These are phyloP conservation scores for Eucalyptus polyanthemos DNA, from an alignment of 345 rosid species.

Conservation along the genomic window DNA sequence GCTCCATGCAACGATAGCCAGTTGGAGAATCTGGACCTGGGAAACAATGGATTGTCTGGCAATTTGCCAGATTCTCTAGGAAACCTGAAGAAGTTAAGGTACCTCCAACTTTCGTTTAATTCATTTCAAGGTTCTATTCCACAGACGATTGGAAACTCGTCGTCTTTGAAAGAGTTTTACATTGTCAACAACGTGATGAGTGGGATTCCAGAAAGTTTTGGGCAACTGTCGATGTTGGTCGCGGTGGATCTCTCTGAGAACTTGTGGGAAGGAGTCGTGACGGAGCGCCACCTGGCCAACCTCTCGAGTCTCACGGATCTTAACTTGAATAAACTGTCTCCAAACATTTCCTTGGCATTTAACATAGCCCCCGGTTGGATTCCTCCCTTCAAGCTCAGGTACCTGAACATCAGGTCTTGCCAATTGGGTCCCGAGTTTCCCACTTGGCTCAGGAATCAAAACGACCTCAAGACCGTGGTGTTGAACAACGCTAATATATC, in stretches of 20 bases:
- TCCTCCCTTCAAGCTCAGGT: background rate
- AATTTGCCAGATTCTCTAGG: background rate
- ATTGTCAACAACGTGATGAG: background rate
- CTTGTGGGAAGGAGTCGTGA: background rate
- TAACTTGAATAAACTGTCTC: rapidly evolving
- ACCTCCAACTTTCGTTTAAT: background rate
- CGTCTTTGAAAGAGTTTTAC: background rate
- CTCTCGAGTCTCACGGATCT: background rate
- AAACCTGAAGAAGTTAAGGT: background rate
- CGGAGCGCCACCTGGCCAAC: background rate
- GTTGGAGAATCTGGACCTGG: background rate
- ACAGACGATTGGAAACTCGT: background rate
- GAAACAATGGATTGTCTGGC: background rate
- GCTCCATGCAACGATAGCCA: background rate
- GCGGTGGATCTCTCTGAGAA: background rate
- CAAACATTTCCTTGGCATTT: background rate
- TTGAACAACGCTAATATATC: background rate
- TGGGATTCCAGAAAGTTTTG: background rate
- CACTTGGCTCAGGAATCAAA: slow-evolving; percentile 10
- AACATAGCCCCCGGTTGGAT: background rate
- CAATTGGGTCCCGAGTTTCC: background rate
- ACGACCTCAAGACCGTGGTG: slow-evolving; percentile 4
- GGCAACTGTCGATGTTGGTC: background rate
- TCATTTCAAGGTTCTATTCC: background rate
- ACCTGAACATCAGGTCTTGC: background rate